Evolutionary conservation across 2,329 filamentous ascomycete genomes (phyloP), one percentile per base, ranked within the genome.

Genomic region (Neurospora sp.): DNA sequence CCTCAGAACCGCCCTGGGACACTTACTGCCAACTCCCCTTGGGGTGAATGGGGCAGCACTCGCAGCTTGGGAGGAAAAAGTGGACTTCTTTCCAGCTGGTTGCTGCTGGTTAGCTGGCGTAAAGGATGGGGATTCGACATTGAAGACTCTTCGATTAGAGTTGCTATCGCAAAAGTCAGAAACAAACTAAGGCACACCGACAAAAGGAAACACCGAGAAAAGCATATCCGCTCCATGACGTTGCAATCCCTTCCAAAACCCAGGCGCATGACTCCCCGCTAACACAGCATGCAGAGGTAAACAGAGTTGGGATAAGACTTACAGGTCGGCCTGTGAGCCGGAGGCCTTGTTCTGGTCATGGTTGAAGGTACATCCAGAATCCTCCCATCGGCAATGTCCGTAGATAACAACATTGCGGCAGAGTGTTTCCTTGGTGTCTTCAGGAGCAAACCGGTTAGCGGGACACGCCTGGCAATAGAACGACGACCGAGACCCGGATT

Each of bases 61-160:
- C n/a, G 91, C 94, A 69, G 92, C 91, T 80, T 96, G 93, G 1
- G 93, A 92, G 8, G 94, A 96, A 73, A 98, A 93, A 8, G 90
- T 90, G 10, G 90, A 86, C 76, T 91, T 91, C 80, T 93, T 93
- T 33, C 82, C 77, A 1, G 82, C 80, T 33, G 81, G 80, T 62
- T 85, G 74, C 70, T 81, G 80, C 52, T 70, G 74, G 70, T 79
- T 82, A 15, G 87, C 83, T 6, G 95, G 95, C 0, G 93, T 97
- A 79, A 99, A 99, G 66, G 95, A 92, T 12, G 96, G 95, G 8
- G 96, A 98, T 77, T 98, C 96, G 77, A 97, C 96, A 80, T 97
- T 99, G 74, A 99, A 85, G 37, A 91, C 85, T 80, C 93, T 96
- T 80, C 92, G 19, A 12, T 52, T 93, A 33, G 83, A 77, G 71